phyloP scores from a whole-genome alignment of 352 stramenopile genomes.

The Elongisporangium senticosum region DNA sequence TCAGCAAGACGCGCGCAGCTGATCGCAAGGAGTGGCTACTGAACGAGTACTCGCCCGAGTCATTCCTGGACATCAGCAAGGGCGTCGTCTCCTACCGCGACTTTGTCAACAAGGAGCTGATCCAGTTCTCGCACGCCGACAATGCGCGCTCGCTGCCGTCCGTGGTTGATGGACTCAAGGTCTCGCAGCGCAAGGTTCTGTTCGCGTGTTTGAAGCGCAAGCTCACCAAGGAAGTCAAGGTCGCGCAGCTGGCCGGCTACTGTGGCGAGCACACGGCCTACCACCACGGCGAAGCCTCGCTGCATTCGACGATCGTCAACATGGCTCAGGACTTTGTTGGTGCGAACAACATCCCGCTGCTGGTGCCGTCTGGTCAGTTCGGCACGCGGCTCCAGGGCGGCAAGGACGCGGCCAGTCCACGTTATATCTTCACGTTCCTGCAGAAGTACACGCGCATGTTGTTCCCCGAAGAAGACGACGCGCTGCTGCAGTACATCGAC shows the following conservation, averaged over 20 bases:
- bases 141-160: slow-evolving; percentile 95
- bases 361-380: slow-evolving; percentile 98
- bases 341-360: slow-evolving; percentile 98
- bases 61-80: slow-evolving; percentile 91
- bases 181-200: slow-evolving; percentile 97
- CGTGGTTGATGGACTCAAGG: slow-evolving; percentile 96
- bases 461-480: slow-evolving; percentile 98
- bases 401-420: slow-evolving; percentile 96
- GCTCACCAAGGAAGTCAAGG: slow-evolving; percentile 98
- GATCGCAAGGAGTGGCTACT: slow-evolving; percentile 97
- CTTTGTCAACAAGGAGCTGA: slow-evolving; percentile 99
- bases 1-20: slow-evolving; percentile 94
- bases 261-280: slow-evolving; percentile 97
- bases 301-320: slow-evolving; percentile 97
- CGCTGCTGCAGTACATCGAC: slow-evolving; percentile 94
- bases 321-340: slow-evolving; percentile 99
- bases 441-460: slow-evolving; percentile 94
- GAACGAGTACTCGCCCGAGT: slow-evolving; percentile 76
- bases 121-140: slow-evolving; percentile 97
- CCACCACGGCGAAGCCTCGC: slow-evolving; percentile 98
- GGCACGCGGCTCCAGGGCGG: slow-evolving; percentile 97
- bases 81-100: slow-evolving; percentile 90
- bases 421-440: slow-evolving; percentile 99
- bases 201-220: slow-evolving; percentile 98
- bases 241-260: slow-evolving; percentile 98